These are phyloP conservation scores for Manihot esculenta DNA, from an alignment of 441 rosid genomes.

Conservation along the genomic window DNA sequence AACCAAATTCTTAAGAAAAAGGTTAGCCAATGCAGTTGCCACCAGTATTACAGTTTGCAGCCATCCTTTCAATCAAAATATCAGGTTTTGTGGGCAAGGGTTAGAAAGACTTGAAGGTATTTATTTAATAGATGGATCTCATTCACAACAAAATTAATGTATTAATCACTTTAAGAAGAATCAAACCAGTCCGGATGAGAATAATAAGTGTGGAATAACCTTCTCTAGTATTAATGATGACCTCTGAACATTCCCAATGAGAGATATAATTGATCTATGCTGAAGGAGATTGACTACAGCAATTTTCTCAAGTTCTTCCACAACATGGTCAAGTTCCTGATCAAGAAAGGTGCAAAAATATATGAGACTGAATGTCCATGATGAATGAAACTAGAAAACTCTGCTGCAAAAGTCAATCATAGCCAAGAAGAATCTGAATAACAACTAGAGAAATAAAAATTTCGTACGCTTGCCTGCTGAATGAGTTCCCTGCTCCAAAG, in stretches of 20 bases:
- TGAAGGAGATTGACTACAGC: conserved; percentile 88
- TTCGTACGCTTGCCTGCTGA: conserved; percentile 71
- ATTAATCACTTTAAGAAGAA: conserved; percentile 5
- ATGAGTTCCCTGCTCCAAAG: conserved; percentile 93
- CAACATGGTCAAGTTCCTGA: conserved; percentile 94
- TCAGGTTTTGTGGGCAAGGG: neutral
- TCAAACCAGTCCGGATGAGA: neutral
- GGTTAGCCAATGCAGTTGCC: neutral
- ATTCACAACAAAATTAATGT: too few species aligned
- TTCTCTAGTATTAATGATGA: conserved; percentile 95
- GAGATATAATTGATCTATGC: conserved; percentile 87
- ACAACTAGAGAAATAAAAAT: conserved; percentile 3
- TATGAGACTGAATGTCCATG: conserved; percentile 5
- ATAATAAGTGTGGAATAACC: conserved; percentile 35
- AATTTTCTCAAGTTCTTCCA: conserved; percentile 91
- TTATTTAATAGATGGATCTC: neutral
- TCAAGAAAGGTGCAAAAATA: conserved; percentile 3
- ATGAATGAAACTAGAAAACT: conserved; percentile 10
- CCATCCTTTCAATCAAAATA: neutral
- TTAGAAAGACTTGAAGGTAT: neutral
- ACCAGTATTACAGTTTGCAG: neutral
- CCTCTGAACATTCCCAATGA: conserved; percentile 85
- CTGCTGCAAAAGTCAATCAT: neutral
- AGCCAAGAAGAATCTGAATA: neutral
- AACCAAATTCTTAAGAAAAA: neutral